Evolutionary conservation across 2,329 filamentous ascomycete genomes (phyloP).

Genomic region (Hypoxylon rubiginosum): DNA sequence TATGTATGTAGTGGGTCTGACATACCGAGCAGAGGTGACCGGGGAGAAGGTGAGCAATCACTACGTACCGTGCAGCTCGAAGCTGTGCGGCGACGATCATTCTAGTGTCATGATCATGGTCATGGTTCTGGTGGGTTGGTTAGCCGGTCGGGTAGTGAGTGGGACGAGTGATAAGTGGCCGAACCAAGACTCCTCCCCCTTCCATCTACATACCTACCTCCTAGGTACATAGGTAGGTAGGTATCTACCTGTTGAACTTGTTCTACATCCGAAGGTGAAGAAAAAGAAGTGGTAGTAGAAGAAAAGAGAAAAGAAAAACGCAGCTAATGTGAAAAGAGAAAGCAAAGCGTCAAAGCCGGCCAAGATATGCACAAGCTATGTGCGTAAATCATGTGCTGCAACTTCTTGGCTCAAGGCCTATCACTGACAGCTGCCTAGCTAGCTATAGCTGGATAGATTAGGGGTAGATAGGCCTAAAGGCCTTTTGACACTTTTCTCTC

Average conservation of each 20-base stretch:
- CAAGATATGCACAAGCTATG: constrained; percentile 24
- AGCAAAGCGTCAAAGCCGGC: constrained; percentile 25
- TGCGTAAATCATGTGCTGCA: constrained; percentile 33
- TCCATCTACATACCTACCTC: background rate
- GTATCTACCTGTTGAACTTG: constrained; percentile 3
- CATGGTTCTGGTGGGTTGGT: constrained; percentile 13
- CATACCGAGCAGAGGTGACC: constrained; percentile 42
- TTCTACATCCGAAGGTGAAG: constrained; percentile 13
- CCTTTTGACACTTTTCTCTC: background rate
- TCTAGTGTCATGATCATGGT: constrained; percentile 14
- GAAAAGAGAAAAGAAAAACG: background rate
- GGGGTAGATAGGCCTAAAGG: constrained; percentile 22
- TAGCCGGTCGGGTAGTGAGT: constrained; percentile 26
- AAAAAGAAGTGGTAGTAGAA: background rate
- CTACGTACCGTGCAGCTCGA: constrained; percentile 17
- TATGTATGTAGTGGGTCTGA: constrained; percentile 20
- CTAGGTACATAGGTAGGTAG: background rate
- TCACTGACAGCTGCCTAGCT: constrained; percentile 43
- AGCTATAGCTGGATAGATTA: constrained; percentile 43
- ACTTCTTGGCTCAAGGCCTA: constrained; percentile 40
- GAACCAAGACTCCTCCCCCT: constrained; percentile 27
- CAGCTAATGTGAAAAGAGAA: constrained; percentile 38
- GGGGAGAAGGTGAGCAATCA: constrained; percentile 32
- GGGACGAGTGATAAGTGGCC: constrained; percentile 37
- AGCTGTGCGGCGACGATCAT: constrained; percentile 38